Conservation (phyloP, 2,329 filamentous ascomycete species). For the Penicillium palitans region DNA sequence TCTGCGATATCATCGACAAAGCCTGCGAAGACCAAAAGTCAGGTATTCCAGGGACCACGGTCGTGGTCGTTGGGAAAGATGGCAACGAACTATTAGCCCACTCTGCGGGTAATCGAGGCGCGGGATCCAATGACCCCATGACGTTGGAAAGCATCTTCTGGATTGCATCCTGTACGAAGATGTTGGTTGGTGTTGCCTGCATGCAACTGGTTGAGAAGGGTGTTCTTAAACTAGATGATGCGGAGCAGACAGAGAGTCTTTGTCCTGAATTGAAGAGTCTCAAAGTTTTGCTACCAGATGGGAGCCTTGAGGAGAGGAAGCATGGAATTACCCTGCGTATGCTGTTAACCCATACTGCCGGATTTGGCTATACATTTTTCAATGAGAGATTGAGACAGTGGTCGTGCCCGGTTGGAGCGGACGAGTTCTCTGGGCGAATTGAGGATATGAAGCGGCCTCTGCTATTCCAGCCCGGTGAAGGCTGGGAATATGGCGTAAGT, state of each 20-base stretch:
- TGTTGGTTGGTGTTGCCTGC: conserved; percentile 46
- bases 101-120: neutral
- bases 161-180: conserved; percentile 56
- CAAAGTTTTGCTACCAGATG: conserved; percentile 43
- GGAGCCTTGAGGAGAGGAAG: conserved; percentile 44
- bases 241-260: conserved; percentile 40
- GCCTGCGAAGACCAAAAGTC: conserved; percentile 13
- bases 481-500: conserved; percentile 62
- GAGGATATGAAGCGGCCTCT: conserved; percentile 57
- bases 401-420: conserved; percentile 52
- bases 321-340: conserved; percentile 58
- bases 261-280: conserved; percentile 47
- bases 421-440: conserved; percentile 59
- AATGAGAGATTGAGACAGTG: conserved; percentile 52
- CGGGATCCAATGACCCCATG: conserved; percentile 49
- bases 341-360: conserved; percentile 57
- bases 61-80: conserved; percentile 5
- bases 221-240: conserved; percentile 44
- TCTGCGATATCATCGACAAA: conserved; percentile 9
- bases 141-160: conserved; percentile 55
- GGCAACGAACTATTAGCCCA: conserved; percentile 5
- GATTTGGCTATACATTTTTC: conserved; percentile 60
- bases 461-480: conserved; percentile 63
- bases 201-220: conserved; percentile 52
- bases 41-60: conserved; percentile 1